These are phyloP conservation scores for Solanum hybrid DNA, from an alignment of 305 asterid genomes.

Conservation along the genomic window DNA sequence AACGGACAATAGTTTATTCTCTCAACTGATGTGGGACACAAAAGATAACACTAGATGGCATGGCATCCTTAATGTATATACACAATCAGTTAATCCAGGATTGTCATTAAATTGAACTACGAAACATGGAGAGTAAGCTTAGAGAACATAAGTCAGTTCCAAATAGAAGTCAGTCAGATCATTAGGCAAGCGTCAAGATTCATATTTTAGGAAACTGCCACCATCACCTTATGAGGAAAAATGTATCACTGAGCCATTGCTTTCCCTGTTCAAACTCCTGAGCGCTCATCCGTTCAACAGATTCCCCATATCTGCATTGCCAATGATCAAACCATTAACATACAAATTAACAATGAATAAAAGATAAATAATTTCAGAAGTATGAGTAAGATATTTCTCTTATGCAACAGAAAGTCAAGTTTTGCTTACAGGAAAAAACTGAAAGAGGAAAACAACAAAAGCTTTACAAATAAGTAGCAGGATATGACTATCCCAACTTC, in stretches of 20 bases:
- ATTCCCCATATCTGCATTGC: slow-evolving; percentile 55
- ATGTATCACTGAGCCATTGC: slow-evolving; percentile 83
- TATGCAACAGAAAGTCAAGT: not conserved
- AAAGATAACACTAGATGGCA: not conserved
- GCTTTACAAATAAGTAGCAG: not conserved
- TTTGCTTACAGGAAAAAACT: not conserved
- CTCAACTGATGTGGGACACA: not conserved
- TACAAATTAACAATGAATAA: not conserved
- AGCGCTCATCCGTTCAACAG: slow-evolving; percentile 50
- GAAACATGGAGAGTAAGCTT: not conserved
- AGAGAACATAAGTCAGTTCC: not conserved
- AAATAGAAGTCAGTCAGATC: not conserved
- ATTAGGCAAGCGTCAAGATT: not conserved
- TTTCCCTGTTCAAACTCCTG: slow-evolving; percentile 82
- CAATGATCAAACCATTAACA: not conserved
- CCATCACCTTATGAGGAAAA: slow-evolving; percentile 64
- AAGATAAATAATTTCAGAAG: not conserved
- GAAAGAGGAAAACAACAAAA: not conserved
- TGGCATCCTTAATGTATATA: not conserved
- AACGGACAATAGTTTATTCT: not conserved
- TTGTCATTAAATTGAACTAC: not conserved
- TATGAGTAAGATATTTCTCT: not conserved
- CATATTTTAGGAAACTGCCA: not conserved
- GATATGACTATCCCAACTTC: not conserved
- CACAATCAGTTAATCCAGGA: not conserved